A percentile compares a stretch with the other conserved stretches of the same genome.
phyloP scores from a whole-genome alignment of 495 filamentous ascomycete genomes.

The Pseudomonodictys pantanalensis region DNA sequence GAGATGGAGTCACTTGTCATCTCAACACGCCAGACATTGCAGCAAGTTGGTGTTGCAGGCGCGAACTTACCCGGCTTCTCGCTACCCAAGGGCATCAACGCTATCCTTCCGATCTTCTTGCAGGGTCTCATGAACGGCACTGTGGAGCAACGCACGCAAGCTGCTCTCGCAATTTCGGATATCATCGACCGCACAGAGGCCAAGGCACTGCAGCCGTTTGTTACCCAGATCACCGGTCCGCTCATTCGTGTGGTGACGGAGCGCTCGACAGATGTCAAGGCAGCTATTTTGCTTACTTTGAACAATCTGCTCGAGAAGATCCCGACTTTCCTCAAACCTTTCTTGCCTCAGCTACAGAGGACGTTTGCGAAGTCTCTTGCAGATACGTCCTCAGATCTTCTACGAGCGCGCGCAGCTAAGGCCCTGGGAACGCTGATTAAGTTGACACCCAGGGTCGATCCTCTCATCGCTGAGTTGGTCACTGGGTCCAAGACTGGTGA shows the following conservation, averaged over 20 bases:
- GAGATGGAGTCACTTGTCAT: slow-evolving; percentile 94
- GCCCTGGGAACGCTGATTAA: slow-evolving; percentile 95
- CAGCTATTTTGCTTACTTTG: slow-evolving; percentile 87
- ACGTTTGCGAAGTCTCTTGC: slow-evolving; percentile 96
- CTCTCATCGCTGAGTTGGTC: slow-evolving; percentile 84
- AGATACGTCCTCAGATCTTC: slow-evolving; percentile 83
- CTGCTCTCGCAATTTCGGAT: slow-evolving; percentile 91
- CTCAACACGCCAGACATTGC: slow-evolving; percentile 78
- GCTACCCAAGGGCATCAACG: slow-evolving; percentile 95
- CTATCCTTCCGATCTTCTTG: slow-evolving; percentile 92
- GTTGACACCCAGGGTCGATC: slow-evolving; percentile 91
- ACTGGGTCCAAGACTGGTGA: slow-evolving; percentile 90
- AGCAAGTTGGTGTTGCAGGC: slow-evolving; percentile 84
- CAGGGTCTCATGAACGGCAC: slow-evolving; percentile 97
- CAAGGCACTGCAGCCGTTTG: slow-evolving; percentile 83
- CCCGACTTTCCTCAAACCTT: slow-evolving; percentile 90
- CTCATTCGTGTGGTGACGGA: slow-evolving; percentile 97
- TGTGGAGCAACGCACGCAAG: slow-evolving; percentile 82
- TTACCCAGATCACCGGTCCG: slow-evolving; percentile 95
- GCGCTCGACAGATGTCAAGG: slow-evolving; percentile 89
- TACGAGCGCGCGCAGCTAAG: slow-evolving; percentile 88
- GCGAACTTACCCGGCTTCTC: slow-evolving; percentile 83
- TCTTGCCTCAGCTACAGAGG: slow-evolving; percentile 91
- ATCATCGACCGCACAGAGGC: slow-evolving; percentile 86
- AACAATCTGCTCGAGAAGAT: slow-evolving; percentile 98